Evolutionary conservation across 2,329 filamentous ascomycete species (phyloP).

Genomic region (Aspergillus felis): DNA sequence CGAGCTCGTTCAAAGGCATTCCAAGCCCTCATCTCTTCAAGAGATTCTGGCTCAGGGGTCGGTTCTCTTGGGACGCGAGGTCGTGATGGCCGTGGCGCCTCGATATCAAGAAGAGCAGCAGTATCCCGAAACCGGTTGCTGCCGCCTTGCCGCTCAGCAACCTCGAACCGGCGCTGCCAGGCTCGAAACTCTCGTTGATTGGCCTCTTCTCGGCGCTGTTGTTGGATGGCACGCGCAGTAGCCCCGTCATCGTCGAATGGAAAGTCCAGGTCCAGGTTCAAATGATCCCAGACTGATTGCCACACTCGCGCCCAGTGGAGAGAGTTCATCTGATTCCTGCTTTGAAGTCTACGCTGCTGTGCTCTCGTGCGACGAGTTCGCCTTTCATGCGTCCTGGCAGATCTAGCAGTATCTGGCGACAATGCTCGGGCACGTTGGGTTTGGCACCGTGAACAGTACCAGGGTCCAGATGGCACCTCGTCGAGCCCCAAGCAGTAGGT

Average conservation of each 20-base stretch:
- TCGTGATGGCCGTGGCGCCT: constrained; percentile 39
- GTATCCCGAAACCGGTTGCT: constrained; percentile 68
- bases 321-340: constrained; percentile 40
- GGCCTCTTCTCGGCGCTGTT: constrained; percentile 45
- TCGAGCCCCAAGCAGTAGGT: constrained; percentile 86
- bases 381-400: constrained; percentile 36
- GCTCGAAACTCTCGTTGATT: constrained; percentile 59
- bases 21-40: constrained; percentile 83
- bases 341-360: constrained; percentile 41
- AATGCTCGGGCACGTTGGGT: constrained; percentile 41
- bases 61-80: constrained; percentile 36
- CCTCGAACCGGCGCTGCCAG: constrained; percentile 80
- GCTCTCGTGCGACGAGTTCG: constrained; percentile 48
- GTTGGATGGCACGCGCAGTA: constrained; percentile 54
- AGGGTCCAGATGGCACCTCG: constrained; percentile 68
- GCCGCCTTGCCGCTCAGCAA: constrained; percentile 75
- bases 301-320: constrained; percentile 73
- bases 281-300: constrained; percentile 80
- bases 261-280: constrained; percentile 77
- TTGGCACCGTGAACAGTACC: constrained; percentile 86
- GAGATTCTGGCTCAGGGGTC: constrained; percentile 62
- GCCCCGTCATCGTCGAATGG: constrained; percentile 73
- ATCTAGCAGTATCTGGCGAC: constrained; percentile 33
- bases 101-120: constrained; percentile 56
- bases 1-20: constrained; percentile 83